Evolutionary conservation across 495 filamentous ascomycete species (phyloP).

Genomic region (Neurospora sublineolata): DNA sequence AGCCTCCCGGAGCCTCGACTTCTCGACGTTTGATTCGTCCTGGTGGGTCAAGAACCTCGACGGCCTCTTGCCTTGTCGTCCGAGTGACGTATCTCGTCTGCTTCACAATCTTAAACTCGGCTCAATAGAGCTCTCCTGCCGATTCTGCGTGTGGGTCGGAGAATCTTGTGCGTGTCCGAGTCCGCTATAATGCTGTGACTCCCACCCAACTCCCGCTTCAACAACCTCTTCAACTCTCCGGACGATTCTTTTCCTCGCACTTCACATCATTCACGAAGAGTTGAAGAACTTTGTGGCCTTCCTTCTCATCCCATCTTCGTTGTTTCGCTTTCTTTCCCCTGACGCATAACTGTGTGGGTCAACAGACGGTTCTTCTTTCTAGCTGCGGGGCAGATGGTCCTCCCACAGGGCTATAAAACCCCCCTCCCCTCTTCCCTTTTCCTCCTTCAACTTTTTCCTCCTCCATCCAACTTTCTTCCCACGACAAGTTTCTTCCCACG

Average conservation of each 20-base stretch:
- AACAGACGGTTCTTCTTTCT: neutral
- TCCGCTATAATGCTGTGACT: neutral
- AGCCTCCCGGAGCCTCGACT: neutral
- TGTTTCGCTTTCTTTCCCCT: neutral
- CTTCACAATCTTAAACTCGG: neutral
- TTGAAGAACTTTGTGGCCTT: neutral
- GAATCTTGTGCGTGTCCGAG: neutral
- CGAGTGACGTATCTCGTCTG: neutral
- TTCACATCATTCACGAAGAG: neutral
- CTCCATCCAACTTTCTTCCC: neutral
- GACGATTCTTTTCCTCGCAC: neutral
- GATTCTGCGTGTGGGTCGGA: neutral
- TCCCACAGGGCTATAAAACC: neutral
- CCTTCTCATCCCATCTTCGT: neutral
- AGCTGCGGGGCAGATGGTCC: neutral
- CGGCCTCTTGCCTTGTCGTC: neutral
- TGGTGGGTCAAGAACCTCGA: neutral
- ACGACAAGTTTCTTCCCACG: neutral
- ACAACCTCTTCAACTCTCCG: neutral
- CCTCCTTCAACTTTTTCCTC: neutral
- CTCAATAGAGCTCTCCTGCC: neutral
- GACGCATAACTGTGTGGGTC: neutral
- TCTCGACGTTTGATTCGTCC: neutral
- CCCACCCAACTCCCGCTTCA: neutral
- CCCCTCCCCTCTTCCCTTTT: neutral